Evolutionary conservation across 2,329 filamentous ascomycete genomes (phyloP).

Genomic region (Penicillium italicum): DNA sequence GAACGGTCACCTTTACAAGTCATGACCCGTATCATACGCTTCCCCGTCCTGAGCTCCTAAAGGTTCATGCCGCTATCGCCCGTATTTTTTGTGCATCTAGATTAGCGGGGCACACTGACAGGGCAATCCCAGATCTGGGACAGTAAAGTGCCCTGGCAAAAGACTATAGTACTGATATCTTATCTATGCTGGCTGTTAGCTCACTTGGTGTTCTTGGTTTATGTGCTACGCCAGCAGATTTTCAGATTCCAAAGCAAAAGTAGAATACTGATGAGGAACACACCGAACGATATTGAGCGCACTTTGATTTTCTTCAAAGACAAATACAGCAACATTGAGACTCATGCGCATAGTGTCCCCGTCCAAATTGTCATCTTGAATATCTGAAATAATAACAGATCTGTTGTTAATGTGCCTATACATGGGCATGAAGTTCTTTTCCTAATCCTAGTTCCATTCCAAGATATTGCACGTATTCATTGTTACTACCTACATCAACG

Average conservation of each 20-base stretch:
- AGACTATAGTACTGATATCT: not conserved
- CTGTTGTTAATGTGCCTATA: too few species aligned
- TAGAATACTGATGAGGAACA: too few species aligned
- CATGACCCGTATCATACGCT: not conserved
- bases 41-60: not conserved
- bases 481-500: too few species aligned
- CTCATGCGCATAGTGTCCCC: too few species aligned
- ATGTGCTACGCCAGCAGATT: not conserved
- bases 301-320: not conserved
- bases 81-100: constrained; percentile 3
- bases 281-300: not conserved
- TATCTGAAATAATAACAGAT: too few species aligned
- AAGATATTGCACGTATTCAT: too few species aligned
- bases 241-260: too few species aligned
- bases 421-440: too few species aligned
- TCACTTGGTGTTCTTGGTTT: not conserved
- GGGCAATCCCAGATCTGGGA: not conserved
- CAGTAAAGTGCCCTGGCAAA: not conserved
- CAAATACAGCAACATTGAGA: too few species aligned
- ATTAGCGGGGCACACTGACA: not conserved
- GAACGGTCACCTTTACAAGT: not conserved
- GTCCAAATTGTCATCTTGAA: too few species aligned
- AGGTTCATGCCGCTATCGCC: not conserved
- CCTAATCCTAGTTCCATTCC: too few species aligned
- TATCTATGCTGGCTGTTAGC: not conserved